Percentiles rank a stretch among this genome's conserved stretches.
Conservation (phyloP, 2,329 filamentous ascomycete species). For the Colletotrichum viniferum region DNA sequence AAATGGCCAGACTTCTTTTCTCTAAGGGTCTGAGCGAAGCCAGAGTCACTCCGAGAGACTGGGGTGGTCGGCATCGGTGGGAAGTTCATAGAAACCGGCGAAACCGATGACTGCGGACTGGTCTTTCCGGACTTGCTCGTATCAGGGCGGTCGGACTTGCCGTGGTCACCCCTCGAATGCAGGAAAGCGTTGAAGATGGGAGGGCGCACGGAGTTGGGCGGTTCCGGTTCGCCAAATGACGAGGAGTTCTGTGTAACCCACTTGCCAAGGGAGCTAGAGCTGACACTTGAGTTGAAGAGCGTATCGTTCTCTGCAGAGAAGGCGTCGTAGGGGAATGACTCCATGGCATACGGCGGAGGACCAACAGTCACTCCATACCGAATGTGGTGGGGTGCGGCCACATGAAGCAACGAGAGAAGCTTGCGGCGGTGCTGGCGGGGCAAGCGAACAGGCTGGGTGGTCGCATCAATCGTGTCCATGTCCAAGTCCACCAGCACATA, state of each 20-base stretch:
- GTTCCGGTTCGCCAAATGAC: slow-evolving; percentile 75
- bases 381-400: slow-evolving; percentile 88
- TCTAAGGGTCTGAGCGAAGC: slow-evolving; percentile 84
- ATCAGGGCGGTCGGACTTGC: slow-evolving; percentile 74
- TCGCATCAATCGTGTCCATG: slow-evolving; percentile 86
- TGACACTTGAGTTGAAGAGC: slow-evolving; percentile 75
- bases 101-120: slow-evolving; percentile 69
- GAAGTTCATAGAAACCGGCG: slow-evolving; percentile 80
- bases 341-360: slow-evolving; percentile 89
- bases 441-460: slow-evolving; percentile 75
- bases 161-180: slow-evolving; percentile 71
- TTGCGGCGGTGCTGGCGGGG: slow-evolving; percentile 91
- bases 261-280: slow-evolving; percentile 76
- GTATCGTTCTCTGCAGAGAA: slow-evolving; percentile 87
- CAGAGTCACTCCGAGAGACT: slow-evolving; percentile 89
- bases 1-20: slow-evolving; percentile 97
- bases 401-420: slow-evolving; percentile 83
- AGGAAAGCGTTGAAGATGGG: slow-evolving; percentile 93
- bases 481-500: slow-evolving; percentile 96
- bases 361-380: slow-evolving; percentile 87
- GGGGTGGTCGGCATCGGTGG: slow-evolving; percentile 77
- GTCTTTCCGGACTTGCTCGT: slow-evolving; percentile 71
- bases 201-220: slow-evolving; percentile 53
- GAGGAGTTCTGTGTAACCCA: slow-evolving; percentile 90
- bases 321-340: slow-evolving; percentile 88